Evolutionary conservation across 192 early-diverging fungal species (phyloP).

Genomic region (Linnemannia elongata): DNA sequence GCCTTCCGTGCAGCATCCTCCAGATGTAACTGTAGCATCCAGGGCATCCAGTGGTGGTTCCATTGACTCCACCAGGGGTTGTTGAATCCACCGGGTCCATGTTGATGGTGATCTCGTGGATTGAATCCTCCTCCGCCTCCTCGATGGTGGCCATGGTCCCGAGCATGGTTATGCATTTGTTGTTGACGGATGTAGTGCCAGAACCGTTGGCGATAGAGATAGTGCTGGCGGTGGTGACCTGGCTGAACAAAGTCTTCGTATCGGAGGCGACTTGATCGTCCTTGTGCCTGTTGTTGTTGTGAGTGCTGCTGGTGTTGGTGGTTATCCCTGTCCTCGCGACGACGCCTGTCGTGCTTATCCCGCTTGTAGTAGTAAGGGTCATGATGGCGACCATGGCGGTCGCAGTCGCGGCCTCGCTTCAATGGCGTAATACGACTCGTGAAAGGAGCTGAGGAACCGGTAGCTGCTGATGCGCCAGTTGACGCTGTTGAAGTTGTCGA

Average conservation of each 20-base stretch:
- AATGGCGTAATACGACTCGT: constrained; percentile 1
- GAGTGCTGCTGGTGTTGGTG: neutral
- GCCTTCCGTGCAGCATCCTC: neutral
- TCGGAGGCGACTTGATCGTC: constrained; percentile 3
- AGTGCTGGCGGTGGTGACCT: constrained; percentile 17
- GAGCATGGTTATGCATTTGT: neutral
- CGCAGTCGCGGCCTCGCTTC: constrained; percentile 1
- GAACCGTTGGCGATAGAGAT: constrained; percentile 5
- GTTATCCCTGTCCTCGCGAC: neutral
- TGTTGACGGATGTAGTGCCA: constrained; percentile 22
- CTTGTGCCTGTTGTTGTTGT: constrained; percentile 1
- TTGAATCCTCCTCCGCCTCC: neutral
- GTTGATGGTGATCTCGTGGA: too few species aligned
- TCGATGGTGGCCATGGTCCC: neutral
- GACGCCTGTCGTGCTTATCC: neutral
- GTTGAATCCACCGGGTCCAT: constrained; percentile 9
- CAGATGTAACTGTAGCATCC: constrained; percentile 16
- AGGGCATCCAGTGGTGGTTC: neutral
- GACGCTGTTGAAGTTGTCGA: neutral
- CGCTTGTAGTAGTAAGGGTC: neutral
- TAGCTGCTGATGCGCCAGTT: neutral
- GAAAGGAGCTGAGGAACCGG: neutral
- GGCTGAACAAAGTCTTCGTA: constrained; percentile 24
- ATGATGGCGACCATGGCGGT: neutral
- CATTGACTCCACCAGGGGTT: neutral